Conservation (phyloP, 1,284 basidiomycete species). For the Fomitopsis pinicola region DNA sequence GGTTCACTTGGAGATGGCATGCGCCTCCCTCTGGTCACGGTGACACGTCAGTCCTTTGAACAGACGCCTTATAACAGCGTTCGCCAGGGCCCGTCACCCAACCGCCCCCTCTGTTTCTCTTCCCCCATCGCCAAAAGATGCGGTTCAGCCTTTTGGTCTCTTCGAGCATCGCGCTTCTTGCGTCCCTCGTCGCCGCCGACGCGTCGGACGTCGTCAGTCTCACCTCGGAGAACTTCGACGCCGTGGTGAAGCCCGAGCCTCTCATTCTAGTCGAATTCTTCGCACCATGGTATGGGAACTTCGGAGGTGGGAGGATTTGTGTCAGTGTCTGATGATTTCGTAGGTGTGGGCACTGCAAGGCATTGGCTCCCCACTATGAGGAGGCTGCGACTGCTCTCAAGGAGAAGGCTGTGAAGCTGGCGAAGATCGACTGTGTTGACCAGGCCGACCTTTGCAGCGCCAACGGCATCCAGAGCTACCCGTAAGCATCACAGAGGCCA, state of each 20-base stretch:
- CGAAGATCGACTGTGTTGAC: conserved; percentile 95
- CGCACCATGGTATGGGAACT: conserved; percentile 70
- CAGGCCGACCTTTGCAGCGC: conserved; percentile 82
- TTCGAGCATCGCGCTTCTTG: conserved; percentile 45
- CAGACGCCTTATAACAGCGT: conserved; percentile 13
- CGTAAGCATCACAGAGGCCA: conserved; percentile 49
- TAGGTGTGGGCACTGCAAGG: conserved; percentile 91
- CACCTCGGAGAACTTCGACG: conserved; percentile 68
- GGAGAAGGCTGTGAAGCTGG: conserved; percentile 85
- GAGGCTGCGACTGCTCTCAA: conserved; percentile 93
- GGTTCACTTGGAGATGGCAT: neutral
- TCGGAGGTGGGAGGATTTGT: neutral
- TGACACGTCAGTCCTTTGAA: conserved; percentile 5
- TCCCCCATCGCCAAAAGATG: conserved; percentile 40
- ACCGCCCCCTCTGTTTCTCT: conserved; percentile 11
- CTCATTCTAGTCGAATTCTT: conserved; percentile 96
- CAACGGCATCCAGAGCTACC: conserved; percentile 88
- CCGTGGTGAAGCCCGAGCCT: conserved; percentile 63
- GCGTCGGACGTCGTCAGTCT: conserved; percentile 83
- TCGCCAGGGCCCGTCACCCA: conserved; percentile 2
- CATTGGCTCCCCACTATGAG: conserved; percentile 92
- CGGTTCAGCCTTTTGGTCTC: conserved; percentile 54
- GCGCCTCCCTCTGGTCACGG: neutral
- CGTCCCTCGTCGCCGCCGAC: conserved; percentile 51
- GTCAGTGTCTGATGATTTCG: conserved; percentile 1